These are phyloP conservation scores for Plenodomus biglobosus DNA, from an alignment of 2,329 filamentous ascomycete genomes.

Conservation along the genomic window DNA sequence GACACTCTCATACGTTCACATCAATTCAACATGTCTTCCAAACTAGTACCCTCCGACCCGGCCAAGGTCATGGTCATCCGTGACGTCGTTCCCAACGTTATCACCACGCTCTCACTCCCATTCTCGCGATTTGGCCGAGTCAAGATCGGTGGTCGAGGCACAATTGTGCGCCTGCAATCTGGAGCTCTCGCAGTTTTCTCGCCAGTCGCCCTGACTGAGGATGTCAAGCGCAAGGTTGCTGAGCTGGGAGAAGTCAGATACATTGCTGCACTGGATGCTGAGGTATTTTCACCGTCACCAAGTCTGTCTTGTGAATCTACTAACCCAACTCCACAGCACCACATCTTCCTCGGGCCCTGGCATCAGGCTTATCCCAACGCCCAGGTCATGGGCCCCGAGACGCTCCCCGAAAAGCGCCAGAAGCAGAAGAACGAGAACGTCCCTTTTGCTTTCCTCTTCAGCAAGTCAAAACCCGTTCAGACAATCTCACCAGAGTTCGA, in stretches of 20 bases:
- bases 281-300: constrained; percentile 46
- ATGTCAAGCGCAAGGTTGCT: constrained; percentile 66
- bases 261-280: constrained; percentile 82
- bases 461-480: constrained; percentile 39
- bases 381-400: constrained; percentile 78
- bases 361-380: constrained; percentile 75
- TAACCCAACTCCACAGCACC: constrained; percentile 58
- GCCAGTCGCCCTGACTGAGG: constrained; percentile 79
- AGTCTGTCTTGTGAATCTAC: background rate
- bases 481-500: constrained; percentile 78
- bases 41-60: constrained; percentile 62
- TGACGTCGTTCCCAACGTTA: constrained; percentile 69
- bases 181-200: constrained; percentile 88
- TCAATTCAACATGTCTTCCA: constrained; percentile 36
- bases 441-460: constrained; percentile 66
- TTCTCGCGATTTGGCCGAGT: constrained; percentile 79
- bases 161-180: constrained; percentile 76
- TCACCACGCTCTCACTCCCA: constrained; percentile 78
- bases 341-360: constrained; percentile 91
- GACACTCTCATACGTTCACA: background rate
- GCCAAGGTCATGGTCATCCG: constrained; percentile 88
- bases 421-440: constrained; percentile 60
- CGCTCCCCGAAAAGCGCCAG: constrained; percentile 78
- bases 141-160: constrained; percentile 84
- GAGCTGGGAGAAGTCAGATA: constrained; percentile 70